Evolutionary conservation across 2,329 filamentous ascomycete species (phyloP), one percentile per base, ranked within the genome.

Genomic region (Neurospora sp.): DNA sequence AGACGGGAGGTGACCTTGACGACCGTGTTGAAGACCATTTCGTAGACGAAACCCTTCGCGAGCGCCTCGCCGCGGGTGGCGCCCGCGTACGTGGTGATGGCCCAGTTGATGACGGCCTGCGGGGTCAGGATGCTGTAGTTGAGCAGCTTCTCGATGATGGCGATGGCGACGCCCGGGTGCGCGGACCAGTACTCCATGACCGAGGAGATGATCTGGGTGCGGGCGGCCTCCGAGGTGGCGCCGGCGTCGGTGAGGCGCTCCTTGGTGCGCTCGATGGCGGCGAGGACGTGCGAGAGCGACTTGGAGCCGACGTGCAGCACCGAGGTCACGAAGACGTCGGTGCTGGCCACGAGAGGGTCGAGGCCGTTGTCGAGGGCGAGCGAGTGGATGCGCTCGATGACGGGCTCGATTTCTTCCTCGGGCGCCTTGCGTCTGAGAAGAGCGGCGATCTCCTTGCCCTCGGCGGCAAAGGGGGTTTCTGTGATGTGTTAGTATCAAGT

Each of bases 51-150:
- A 6, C 89, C 84, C 74, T 91, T 87, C 11, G 91, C 88, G 12
- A 99, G 87, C 3, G 87, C 86, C 62, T 87, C 85, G 67, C 91
- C 91, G 2, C 88, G 74, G 41, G 80, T 79, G 10, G 80, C 79
- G 52, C 82, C 82, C 62, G 80, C 84, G 72, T 92, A 80, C 19
- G 80, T 78, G 66, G 88, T 84, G 12, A 99, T 85, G 0, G 92
- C 92, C 96, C 96, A 99, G 77, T 97, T 90, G 66, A 97, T 87
- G 37, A 99, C 93, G 17, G 90, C 90, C 70, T 89, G 84, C 0
- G 96, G 96, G 8, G 91, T 93, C 41, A 99, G 85, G 75, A 99
- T 97, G 15, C 92, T 94, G 82, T 97, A 99, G 82, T 98, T 99
- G 75, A 99, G 89, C 5, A 99, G 87, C 81, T 98, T 98, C 83